Percentiles rank a stretch among this genome's conserved stretches.
Conservation (phyloP, 768 basidiomycete species). For the Guyanaporus albipodus region DNA sequence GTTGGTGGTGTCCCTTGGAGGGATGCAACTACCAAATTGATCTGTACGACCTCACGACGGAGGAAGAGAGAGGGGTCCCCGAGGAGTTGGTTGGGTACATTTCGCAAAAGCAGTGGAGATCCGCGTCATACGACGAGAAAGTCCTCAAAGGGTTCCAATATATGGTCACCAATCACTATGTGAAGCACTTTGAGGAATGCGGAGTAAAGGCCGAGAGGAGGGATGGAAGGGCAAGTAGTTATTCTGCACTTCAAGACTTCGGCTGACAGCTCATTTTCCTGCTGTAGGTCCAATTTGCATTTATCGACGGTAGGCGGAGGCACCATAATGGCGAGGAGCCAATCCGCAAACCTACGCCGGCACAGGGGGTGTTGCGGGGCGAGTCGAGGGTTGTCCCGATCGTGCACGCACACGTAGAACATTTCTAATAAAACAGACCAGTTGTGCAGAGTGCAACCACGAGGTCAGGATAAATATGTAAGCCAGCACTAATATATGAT, state of each 20-base stretch:
- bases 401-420: slow-evolving; percentile 14
- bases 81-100: slow-evolving; percentile 22
- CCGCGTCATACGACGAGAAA: slow-evolving; percentile 29
- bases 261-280: not conserved
- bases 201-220: slow-evolving; percentile 16
- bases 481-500: not conserved
- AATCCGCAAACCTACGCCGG: slow-evolving; percentile 23
- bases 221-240: slow-evolving; percentile 18
- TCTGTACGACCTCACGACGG: slow-evolving; percentile 38
- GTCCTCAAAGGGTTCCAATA: slow-evolving; percentile 21
- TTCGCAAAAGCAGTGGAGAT: slow-evolving; percentile 34
- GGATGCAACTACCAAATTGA: slow-evolving; percentile 45
- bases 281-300: slow-evolving; percentile 13
- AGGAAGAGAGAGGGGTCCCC: slow-evolving; percentile 28
- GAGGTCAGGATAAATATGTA: not conserved
- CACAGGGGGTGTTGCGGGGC: slow-evolving; percentile 20
- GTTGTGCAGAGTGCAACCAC: not conserved
- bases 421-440: slow-evolving; percentile 2
- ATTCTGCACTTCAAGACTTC: not conserved
- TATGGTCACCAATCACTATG: slow-evolving; percentile 28
- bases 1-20: slow-evolving; percentile 49
- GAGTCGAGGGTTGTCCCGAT: slow-evolving; percentile 24
- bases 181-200: slow-evolving; percentile 17
- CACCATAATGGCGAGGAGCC: not conserved
- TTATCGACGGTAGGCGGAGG: slow-evolving; percentile 5